These are phyloP conservation scores for Musa beccarii DNA, from an alignment of 176 grass and related monocot species.

Conservation along the genomic window DNA sequence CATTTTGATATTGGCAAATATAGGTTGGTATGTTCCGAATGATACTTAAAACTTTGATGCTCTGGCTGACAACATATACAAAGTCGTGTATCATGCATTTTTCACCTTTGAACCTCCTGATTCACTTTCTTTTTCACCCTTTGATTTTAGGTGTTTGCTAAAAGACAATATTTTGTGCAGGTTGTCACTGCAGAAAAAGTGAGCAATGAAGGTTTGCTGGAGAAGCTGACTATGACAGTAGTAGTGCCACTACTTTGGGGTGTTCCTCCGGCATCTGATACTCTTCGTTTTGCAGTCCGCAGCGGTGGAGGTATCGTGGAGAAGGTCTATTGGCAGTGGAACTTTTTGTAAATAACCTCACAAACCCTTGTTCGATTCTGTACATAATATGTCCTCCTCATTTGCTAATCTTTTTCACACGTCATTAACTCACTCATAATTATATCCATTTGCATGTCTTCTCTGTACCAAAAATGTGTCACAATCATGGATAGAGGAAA, in stretches of 20 bases:
- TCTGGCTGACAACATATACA: neutral
- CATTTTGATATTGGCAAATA: too few relatives aligned
- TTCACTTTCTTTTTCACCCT: neutral
- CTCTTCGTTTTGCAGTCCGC: constrained; percentile 62
- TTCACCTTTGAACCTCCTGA: neutral
- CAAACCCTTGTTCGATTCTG: constrained; percentile 19
- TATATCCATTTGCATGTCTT: too few relatives aligned
- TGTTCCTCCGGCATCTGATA: constrained; percentile 88
- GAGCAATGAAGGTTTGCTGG: constrained; percentile 62
- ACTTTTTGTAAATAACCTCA: constrained; percentile 53
- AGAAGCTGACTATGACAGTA: constrained; percentile 93
- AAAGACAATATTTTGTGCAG: constrained; percentile 18
- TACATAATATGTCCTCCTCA: constrained; percentile 40
- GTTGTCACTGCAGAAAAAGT: constrained; percentile 81
- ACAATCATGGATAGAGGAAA: too few relatives aligned
- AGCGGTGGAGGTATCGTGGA: constrained; percentile 90
- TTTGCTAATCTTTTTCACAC: neutral
- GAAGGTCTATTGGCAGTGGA: constrained; percentile 99
- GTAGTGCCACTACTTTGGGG: constrained; percentile 90
- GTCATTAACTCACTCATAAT: too few relatives aligned
- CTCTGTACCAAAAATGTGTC: too few relatives aligned
- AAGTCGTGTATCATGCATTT: neutral
- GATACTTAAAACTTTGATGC: too few relatives aligned
- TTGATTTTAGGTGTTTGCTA: neutral
- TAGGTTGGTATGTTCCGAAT: too few relatives aligned